Base-by-base conservation (phyloP, 768 basidiomycete genomes). In the Pleurotus cornucopiae region DNA sequence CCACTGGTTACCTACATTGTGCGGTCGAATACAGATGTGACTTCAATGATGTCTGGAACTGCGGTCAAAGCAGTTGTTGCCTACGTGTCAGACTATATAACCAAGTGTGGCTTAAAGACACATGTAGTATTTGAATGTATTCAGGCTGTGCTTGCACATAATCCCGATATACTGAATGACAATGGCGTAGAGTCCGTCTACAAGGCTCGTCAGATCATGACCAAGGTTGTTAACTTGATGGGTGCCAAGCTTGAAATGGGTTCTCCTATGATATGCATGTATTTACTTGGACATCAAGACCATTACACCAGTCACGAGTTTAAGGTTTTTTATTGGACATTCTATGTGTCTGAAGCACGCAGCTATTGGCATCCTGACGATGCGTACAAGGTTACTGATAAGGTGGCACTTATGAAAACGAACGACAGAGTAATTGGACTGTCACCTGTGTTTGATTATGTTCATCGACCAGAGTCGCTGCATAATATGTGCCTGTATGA, bases 291-390 rank as follows among this genome's bases (percentile, higher is more conserved):
- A 11, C 30, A 34, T 11, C 66, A 65, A 16, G 68, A 70, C 44
- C 67, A 71, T 44, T 73, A 73, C 52, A 69, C 64, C 6, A 69
- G 61, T 39, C 63, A 67, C 52, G 37, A 25, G 30, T 73, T 72
- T 60, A 57, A 63, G 3, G 45, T 57, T 34, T 34, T 34, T 11
- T 34, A 34, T 11, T 34, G 30, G 30, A 34, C 30, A 34, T 34
- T 7, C 30, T 34, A 34, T 34, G 30, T 34, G 9, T 34, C 30
- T 34, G 30, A 34, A 34, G 30, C 9, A 11, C 9, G 30, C 30
- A 34, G 30, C 9, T 34, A 34, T 9, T 34, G 30, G 30, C 30
- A 34, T 34, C 30, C 30, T 34, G 30, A 34, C 6, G 30, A 34
- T 34, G 30, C 30, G 7, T 34, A 34, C 30, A 34, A 34, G 30